Conservation (phyloP, 305 asterid species). For the Galium porrigens region DNA sequence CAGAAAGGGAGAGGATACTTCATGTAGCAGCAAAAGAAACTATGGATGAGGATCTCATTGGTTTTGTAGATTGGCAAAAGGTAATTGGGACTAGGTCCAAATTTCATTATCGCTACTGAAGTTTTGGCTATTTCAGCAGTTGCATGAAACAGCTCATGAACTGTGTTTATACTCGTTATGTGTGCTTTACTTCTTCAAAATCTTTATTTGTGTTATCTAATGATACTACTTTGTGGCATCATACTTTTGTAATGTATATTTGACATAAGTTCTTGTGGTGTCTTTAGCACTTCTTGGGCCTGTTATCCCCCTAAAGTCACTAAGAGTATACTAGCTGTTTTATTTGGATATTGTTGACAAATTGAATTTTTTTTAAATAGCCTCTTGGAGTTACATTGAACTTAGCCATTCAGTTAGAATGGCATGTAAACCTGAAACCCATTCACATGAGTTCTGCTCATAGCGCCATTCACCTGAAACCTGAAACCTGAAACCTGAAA, state of each 20-base stretch:
- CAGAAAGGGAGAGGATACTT: conserved; percentile 78
- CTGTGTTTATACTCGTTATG: background rate
- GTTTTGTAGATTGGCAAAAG: conserved; percentile 84
- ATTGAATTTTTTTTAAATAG: background rate
- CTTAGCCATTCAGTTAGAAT: background rate
- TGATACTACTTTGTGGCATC: background rate
- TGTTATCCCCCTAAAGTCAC: background rate
- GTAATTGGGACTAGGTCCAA: conserved; percentile 20
- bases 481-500: background rate
- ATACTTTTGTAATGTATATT: background rate
- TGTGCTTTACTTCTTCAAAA: background rate
- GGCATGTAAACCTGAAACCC: no score
- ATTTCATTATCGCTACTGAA: background rate
- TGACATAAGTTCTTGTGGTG: background rate
- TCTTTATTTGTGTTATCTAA: background rate
- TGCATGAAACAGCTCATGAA: background rate
- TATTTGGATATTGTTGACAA: background rate
- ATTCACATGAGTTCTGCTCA: no score
- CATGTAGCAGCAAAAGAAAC: conserved; percentile 64
- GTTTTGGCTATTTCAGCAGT: background rate
- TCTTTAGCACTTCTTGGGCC: background rate
- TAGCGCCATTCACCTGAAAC: background rate
- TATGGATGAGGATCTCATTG: conserved; percentile 79
- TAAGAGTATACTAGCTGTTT: background rate
- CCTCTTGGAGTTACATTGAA: conserved; percentile 1